Base-by-base conservation (phyloP, 495 filamentous ascomycete genomes). In the Terfezia boudieri region DNA sequence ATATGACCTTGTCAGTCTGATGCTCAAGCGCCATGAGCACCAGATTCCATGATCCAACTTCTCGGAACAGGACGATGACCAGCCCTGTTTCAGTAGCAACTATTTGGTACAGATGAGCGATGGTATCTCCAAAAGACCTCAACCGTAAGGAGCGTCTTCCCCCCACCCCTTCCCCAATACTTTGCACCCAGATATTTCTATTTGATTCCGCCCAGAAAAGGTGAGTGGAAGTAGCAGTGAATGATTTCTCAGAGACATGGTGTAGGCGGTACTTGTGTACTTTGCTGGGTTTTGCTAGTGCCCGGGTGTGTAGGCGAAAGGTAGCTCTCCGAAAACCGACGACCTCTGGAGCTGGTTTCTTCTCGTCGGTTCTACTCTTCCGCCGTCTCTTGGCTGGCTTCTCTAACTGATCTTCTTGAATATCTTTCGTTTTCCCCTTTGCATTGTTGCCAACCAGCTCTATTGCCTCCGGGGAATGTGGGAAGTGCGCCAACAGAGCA, bases 141-240 rank as follows among this genome's bases (percentile, higher is more conserved):
- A 61, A 55, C 41, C 61, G 61, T 12, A 61, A 52, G 14, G 59
- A 59, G 38, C 60, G 60, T 5, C 60, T 59, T 14, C 60, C 60
- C 52, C 60, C 54, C 35, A 61, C 61, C 23, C 60, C 60, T 56
- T 61, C 60, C 14, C 60, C 60, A 53, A 61, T 61, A 51, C 58
- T 61, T 32, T 61, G 60, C 43, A 61, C 59, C 60, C 60, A 61
- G 12, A 61, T 61, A 32, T 62, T 61, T 49, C 59, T 55, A 11
- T 61, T 61, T 23, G 60, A 61, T 37, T 61, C 60, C 46, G 59
- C 61, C 60, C 60, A 61, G 53, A 61, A 61, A 53, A 61, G 60
- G 38, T 62, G 54, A 26, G 52, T 46, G 10, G 60, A 59, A 4
- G 60, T 61, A 17, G 60, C 61, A 10, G 59, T 53, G 48, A 61